These are phyloP conservation scores for Primulina huaijiensis DNA, from an alignment of 257 asterid genomes.

Conservation along the genomic window DNA sequence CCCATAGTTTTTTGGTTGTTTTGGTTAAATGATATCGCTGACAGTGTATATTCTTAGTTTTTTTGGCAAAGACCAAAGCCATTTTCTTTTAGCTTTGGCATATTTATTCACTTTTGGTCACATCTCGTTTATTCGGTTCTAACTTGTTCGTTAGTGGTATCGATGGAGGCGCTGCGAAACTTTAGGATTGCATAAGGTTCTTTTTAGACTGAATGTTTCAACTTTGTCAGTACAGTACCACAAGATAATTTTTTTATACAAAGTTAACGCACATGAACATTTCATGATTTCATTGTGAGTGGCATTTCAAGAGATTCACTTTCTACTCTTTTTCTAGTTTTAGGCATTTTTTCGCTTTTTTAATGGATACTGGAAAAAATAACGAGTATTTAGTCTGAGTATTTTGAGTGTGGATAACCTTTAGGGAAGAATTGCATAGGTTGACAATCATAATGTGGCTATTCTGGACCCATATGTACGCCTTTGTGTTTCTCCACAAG, in stretches of 20 bases:
- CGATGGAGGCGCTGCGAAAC: too few species aligned
- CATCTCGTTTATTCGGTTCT: neutral
- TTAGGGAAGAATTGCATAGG: slow-evolving; percentile 10
- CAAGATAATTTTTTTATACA: neutral
- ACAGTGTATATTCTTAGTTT: neutral
- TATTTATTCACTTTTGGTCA: neutral
- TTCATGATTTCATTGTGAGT: neutral
- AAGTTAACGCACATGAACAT: neutral
- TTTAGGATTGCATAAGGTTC: too few species aligned
- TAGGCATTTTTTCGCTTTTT: neutral
- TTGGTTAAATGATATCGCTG: neutral
- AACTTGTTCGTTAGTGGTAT: neutral
- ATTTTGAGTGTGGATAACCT: neutral
- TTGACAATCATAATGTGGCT: neutral
- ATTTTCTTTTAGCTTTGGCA: too few species aligned
- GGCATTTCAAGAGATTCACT: neutral
- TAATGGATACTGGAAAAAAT: neutral
- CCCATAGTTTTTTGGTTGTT: neutral
- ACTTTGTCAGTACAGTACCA: neutral
- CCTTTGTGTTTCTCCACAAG: neutral
- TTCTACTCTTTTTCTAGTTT: neutral
- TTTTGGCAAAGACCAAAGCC: neutral
- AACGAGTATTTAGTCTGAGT: neutral
- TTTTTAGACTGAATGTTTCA: too few species aligned
- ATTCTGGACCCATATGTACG: neutral